Base-by-base conservation (phyloP, 306 rosid species). In the Fragaria ananassa region DNA sequence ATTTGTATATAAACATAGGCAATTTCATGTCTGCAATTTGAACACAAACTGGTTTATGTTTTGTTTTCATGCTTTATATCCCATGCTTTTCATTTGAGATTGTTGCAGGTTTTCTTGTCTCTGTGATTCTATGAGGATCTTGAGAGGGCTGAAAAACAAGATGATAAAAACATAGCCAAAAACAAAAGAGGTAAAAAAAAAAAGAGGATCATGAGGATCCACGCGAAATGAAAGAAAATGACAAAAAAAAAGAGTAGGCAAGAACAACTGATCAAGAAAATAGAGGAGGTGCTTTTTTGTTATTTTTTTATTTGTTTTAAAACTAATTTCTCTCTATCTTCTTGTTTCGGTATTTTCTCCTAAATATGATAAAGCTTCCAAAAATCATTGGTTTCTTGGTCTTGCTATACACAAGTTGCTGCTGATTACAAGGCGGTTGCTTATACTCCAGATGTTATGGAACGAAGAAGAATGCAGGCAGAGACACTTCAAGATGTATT, bases 401-500 rank as follows among this genome's bases (percentile, higher is more conserved):
- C 13, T 63, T 82, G 81, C 50, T 78, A 78, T 79, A 10, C 68
- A 71, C 76, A 92, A 97, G 98, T 96, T 80, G 91, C 81, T 82
- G 98, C 99, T 65, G 98, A 92, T 79, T 96, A 96, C 86, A 96
- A 89, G 90, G 88, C 97, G 76, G 98, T 84, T 67, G 88, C 96
- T 54, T 87, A 89, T 76, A 81, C 92, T 17, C 89, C 85, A 27
- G 98, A 96, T 87, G 82, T 81, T 56, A 51, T 31, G 69, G 97
- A 89, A 87, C 84, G 58, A 85, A 87, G 87, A 86, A 87, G 81
- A 71, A 92, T 88, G 91, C 97, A 96, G 82, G 75, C 99, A 49
- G 90, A 91, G 76, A 88, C 97, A 35, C 99, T 92, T 77, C 87
- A 97, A 83, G 90, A 97, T 76, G 87, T 96, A 12, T 96, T 96